Evolutionary conservation across 352 stramenopile species (phyloP).

Genomic region (Pythium coloratum): DNA sequence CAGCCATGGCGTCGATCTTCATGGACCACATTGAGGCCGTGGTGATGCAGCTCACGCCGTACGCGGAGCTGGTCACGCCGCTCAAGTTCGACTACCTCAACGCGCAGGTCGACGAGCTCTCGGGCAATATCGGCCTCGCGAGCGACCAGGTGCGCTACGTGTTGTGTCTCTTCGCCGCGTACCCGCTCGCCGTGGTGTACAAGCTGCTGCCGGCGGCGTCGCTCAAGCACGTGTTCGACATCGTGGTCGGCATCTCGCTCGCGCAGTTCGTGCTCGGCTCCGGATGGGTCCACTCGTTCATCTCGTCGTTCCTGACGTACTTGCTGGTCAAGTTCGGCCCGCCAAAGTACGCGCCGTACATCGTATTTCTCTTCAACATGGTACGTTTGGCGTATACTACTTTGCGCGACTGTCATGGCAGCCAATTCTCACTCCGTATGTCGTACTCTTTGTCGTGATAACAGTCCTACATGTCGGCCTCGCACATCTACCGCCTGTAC

Average conservation of each 20-base stretch:
- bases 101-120: conserved; percentile 41
- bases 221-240: conserved; percentile 91
- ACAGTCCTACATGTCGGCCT: conserved; percentile 12
- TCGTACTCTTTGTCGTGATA: background rate
- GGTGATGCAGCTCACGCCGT: conserved; percentile 9
- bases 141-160: conserved; percentile 80
- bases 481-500: conserved; percentile 94
- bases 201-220: conserved; percentile 70
- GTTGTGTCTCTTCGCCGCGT: conserved; percentile 90
- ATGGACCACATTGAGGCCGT: conserved; percentile 26
- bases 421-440: background rate
- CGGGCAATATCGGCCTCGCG: conserved; percentile 37
- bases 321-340: conserved; percentile 56
- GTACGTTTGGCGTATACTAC: background rate
- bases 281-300: conserved; percentile 95
- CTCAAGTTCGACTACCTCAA: conserved; percentile 54
- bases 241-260: conserved; percentile 90
- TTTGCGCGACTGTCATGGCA: background rate
- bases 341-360: conserved; percentile 50
- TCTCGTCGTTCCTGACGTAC: conserved; percentile 91
- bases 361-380: conserved; percentile 94
- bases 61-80: conserved; percentile 43
- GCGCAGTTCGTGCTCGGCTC: conserved; percentile 93
- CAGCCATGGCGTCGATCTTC: background rate
- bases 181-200: conserved; percentile 92